Evolutionary conservation across 2,329 filamentous ascomycete genomes (phyloP), one percentile per base, ranked within the genome.

Genomic region (Calonectria leucothoes): DNA sequence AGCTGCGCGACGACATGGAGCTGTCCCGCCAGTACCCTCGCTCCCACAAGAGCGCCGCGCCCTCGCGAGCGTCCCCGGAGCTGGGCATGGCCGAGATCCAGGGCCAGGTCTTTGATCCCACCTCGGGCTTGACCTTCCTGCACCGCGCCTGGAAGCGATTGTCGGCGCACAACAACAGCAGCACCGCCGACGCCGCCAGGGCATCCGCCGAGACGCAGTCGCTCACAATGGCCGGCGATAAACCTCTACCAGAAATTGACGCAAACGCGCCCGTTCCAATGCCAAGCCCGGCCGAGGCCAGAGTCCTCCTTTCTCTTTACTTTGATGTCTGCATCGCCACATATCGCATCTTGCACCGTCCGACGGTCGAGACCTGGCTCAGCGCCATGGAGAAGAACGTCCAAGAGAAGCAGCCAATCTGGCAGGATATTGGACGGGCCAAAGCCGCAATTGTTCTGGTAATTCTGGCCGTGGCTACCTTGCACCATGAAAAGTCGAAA

Each of bases 301-400:
- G 72, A 5, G 66, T 73, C 1, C 48, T 91, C 2, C 82, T 92
- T 6, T 84, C 85, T 10, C 83, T 90, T 8, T 92, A 92, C 68
- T 92, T 92, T 74, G 90, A 92, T 59, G 90, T 89, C 70, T 90
- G 89, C 8, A 89, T 91, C 25, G 89, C 90, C 0, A 92, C 90
- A 0, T 91, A 92, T 75, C 87, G 90, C 4, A 90, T 91, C 70
- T 77, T 92, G 25, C 89, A 92, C 76, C 84, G 89, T 0, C 88
- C 88, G 0, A 89, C 87, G 2, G 87, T 90, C 0, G 86, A 89
- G 65, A 66, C 75, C 0, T 91, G 89, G 88, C 76, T 88, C 3
- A 80, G 84, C 31, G 77, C 82, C 10, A 84, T 89, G 66, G 81
- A 86, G 64, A 80, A 79, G 29, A 85, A 86, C 66, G 74, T 85